Percentiles rank a stretch among this genome's conserved stretches.
Conservation (phyloP, 2,329 filamentous ascomycete genomes). For the Xylaria sp. region DNA sequence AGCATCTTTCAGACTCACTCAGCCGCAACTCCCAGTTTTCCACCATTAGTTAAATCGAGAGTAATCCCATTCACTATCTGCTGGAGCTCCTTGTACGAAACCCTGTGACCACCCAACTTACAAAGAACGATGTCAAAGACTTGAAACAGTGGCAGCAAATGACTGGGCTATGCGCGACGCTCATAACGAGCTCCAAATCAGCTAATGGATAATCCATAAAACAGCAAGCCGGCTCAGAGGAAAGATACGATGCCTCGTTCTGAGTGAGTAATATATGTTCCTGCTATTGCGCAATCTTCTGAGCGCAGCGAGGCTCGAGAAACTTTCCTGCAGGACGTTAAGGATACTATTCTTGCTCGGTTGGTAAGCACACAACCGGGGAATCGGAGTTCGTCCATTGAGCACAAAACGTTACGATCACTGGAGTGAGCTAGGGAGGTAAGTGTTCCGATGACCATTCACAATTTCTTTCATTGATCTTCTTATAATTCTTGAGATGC, state of each 20-base stretch:
- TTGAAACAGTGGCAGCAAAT: constrained; percentile 12
- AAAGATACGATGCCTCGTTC: background rate
- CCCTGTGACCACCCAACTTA: constrained; percentile 16
- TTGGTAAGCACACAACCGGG: constrained; percentile 2
- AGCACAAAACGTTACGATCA: background rate
- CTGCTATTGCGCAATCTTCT: constrained; percentile 1
- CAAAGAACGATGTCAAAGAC: constrained; percentile 14
- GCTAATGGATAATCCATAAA: constrained; percentile 3
- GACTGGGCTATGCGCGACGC: constrained; percentile 1
- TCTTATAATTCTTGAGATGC: too few species aligned
- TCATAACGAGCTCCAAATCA: constrained; percentile 1
- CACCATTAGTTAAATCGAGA: too few species aligned
- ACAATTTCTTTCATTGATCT: too few species aligned
- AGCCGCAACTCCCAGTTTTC: background rate
- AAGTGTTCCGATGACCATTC: too few species aligned
- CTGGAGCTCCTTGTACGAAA: background rate
- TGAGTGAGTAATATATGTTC: background rate
- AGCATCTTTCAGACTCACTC: background rate
- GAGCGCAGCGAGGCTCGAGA: constrained; percentile 10
- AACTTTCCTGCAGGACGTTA: constrained; percentile 25
- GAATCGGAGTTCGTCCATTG: background rate
- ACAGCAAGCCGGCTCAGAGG: too few species aligned
- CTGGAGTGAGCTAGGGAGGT: background rate
- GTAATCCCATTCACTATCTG: constrained; percentile 8
- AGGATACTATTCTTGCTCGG: background rate